Percentiles rank a stretch among this genome's conserved stretches.
phyloP scores from a whole-genome alignment of 768 basidiomycete species.

The Psilocybe azurescens region DNA sequence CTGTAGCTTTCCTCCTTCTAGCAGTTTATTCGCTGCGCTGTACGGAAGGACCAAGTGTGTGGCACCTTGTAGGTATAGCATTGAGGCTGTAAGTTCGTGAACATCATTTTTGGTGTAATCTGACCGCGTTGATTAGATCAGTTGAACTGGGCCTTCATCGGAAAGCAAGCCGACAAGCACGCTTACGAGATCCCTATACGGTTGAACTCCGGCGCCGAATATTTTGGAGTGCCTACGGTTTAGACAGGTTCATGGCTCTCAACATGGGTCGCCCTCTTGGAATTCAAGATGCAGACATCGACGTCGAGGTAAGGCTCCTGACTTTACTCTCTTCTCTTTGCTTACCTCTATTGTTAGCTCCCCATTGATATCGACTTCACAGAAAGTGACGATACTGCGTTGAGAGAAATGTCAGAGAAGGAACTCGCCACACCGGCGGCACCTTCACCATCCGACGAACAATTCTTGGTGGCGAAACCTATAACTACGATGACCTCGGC shows the following conservation, averaged over 20 bases:
- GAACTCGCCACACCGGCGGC: neutral
- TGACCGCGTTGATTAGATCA: neutral
- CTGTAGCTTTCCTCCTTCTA: conserved; percentile 6
- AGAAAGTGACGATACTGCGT: conserved; percentile 5
- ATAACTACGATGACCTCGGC: conserved; percentile 15
- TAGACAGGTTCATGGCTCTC: conserved; percentile 13
- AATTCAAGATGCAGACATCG: conserved; percentile 13
- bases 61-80: conserved; percentile 11
- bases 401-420: conserved; percentile 8
- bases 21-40: conserved; percentile 10
- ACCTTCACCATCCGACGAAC: neutral
- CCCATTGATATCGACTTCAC: conserved; percentile 11
- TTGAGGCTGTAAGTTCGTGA: conserved; percentile 7
- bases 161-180: conserved; percentile 10
- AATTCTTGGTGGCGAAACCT: neutral
- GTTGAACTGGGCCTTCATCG: conserved; percentile 11
- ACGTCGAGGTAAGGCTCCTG: conserved; percentile 7
- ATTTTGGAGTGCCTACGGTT: conserved; percentile 13
- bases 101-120: neutral
- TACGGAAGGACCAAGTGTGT: conserved; percentile 14
- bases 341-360: neutral
- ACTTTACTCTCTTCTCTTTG: neutral
- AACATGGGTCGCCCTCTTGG: conserved; percentile 14
- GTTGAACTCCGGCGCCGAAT: conserved; percentile 14
- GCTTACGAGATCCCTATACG: conserved; percentile 9